Conservation (phyloP, 2,329 filamentous ascomycete genomes). For the Dendrostoma leiphaemia region DNA sequence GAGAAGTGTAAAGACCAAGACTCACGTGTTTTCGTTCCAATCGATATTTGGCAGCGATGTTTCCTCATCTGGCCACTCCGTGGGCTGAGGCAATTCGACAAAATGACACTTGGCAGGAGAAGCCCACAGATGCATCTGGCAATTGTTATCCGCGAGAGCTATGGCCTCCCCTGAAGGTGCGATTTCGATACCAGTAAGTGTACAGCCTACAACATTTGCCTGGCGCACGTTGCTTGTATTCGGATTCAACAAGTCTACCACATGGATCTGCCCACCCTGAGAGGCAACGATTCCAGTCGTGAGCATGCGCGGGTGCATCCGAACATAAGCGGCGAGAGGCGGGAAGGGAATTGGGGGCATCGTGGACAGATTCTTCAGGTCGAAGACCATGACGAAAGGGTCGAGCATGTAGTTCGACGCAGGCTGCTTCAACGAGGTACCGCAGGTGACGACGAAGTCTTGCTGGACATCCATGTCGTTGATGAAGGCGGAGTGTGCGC, state of each 20-base stretch:
- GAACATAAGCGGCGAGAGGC: constrained; percentile 87
- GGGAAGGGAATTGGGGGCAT: constrained; percentile 91
- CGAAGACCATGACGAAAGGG: constrained; percentile 91
- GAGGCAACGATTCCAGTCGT: constrained; percentile 94
- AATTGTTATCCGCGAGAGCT: constrained; percentile 76
- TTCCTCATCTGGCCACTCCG: constrained; percentile 71
- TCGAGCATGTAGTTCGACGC: constrained; percentile 77
- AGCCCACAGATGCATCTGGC: constrained; percentile 82
- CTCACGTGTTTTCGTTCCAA: constrained; percentile 69
- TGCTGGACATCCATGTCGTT: constrained; percentile 98
- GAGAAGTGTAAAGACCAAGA: constrained; percentile 13
- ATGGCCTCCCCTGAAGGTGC: constrained; percentile 85
- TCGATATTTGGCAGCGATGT: constrained; percentile 59
- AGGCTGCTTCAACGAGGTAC: constrained; percentile 81
- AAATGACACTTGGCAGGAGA: constrained; percentile 84
- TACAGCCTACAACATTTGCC: constrained; percentile 67
- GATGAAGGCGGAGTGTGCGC: constrained; percentile 82
- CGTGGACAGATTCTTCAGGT: constrained; percentile 84
- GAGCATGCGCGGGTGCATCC: constrained; percentile 94
- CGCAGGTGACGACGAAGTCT: constrained; percentile 93
- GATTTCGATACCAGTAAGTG: constrained; percentile 78
- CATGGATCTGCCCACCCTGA: constrained; percentile 88
- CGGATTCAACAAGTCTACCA: constrained; percentile 92
- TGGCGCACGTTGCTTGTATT: constrained; percentile 84
- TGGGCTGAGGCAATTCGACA: constrained; percentile 74